A percentile compares a stretch with the other conserved stretches of the same genome.
These are phyloP conservation scores for Candida coleopterorum DNA, from an alignment of 805 yeast species.

Conservation along the genomic window DNA sequence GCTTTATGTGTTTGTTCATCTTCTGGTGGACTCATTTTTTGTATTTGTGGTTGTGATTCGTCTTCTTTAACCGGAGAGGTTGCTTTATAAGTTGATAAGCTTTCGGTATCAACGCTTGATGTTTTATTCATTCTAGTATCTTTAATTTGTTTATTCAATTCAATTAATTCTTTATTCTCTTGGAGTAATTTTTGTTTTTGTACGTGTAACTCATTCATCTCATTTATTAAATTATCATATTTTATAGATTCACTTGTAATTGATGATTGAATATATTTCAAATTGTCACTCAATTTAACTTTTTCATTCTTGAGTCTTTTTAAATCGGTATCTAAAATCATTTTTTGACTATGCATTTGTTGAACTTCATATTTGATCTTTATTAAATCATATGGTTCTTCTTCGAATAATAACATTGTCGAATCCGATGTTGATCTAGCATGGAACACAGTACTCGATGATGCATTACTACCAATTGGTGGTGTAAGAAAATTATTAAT, in stretches of 20 bases:
- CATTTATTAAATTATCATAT: slow-evolving; percentile 42
- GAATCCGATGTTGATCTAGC: slow-evolving; percentile 43
- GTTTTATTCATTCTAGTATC: not conserved
- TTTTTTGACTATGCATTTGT: slow-evolving; percentile 25
- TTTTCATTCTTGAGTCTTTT: slow-evolving; percentile 26
- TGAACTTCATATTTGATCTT: slow-evolving; percentile 33
- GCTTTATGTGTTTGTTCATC: slow-evolving; percentile 36
- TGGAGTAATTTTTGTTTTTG: slow-evolving; percentile 43
- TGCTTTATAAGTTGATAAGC: not conserved
- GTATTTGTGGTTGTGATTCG: not conserved
- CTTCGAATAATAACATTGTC: slow-evolving; percentile 13
- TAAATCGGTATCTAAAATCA: slow-evolving; percentile 20
- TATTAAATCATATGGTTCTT: slow-evolving; percentile 10
- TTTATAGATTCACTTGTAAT: slow-evolving; percentile 37
- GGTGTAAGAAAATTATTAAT: slow-evolving; percentile 8
- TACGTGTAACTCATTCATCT: slow-evolving; percentile 45
- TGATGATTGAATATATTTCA: slow-evolving; percentile 39
- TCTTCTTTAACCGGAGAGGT: slow-evolving; percentile 1
- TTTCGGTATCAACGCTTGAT: not conserved
- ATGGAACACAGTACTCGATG: slow-evolving; percentile 18
- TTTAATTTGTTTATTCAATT: slow-evolving; percentile 1
- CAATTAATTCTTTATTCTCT: slow-evolving; percentile 17
- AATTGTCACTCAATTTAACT: slow-evolving; percentile 12
- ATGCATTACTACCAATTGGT: not conserved
- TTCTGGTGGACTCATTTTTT: slow-evolving; percentile 10